phyloP scores from a whole-genome alignment of 768 basidiomycete species.

The Vararia minispora region DNA sequence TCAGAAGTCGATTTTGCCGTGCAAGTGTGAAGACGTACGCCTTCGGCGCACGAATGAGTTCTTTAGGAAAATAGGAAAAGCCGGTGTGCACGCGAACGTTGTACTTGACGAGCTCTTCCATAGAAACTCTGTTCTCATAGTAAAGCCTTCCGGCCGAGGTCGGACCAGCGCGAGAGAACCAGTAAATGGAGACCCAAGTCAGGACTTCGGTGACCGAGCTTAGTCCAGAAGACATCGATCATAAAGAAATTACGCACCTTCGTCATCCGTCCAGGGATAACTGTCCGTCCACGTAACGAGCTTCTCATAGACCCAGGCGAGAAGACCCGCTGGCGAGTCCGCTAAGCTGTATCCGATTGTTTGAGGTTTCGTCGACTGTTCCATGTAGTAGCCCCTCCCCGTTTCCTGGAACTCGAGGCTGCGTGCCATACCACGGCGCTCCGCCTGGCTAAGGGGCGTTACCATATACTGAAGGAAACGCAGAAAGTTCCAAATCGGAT shows the following conservation, averaged over 20 bases:
- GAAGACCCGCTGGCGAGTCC: slow-evolving; percentile 38
- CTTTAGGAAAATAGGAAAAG: slow-evolving; percentile 20
- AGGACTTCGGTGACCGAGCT: slow-evolving; percentile 20
- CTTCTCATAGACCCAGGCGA: slow-evolving; percentile 22
- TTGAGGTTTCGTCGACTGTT: slow-evolving; percentile 24
- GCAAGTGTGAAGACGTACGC: background rate
- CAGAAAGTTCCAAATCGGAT: slow-evolving; percentile 15
- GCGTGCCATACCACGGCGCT: slow-evolving; percentile 24
- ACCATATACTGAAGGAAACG: slow-evolving; percentile 20
- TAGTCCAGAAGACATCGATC: background rate
- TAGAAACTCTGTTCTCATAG: slow-evolving; percentile 15
- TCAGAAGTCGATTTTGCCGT: background rate
- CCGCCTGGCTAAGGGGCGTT: slow-evolving; percentile 23
- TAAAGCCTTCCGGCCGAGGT: slow-evolving; percentile 20
- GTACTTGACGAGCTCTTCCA: background rate
- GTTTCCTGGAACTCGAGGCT: slow-evolving; percentile 19
- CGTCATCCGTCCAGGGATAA: slow-evolving; percentile 43
- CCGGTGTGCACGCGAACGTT: slow-evolving; percentile 17
- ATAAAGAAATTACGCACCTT: slow-evolving; percentile 22
- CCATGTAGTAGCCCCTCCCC: slow-evolving; percentile 27
- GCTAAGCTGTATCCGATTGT: slow-evolving; percentile 35
- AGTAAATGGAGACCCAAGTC: slow-evolving; percentile 24
- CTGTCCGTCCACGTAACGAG: slow-evolving; percentile 22
- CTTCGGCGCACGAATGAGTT: slow-evolving; percentile 7
- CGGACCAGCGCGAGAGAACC: slow-evolving; percentile 23